These are phyloP conservation scores for Candida bentonensis DNA, from an alignment of 805 yeast species.

Conservation along the genomic window DNA sequence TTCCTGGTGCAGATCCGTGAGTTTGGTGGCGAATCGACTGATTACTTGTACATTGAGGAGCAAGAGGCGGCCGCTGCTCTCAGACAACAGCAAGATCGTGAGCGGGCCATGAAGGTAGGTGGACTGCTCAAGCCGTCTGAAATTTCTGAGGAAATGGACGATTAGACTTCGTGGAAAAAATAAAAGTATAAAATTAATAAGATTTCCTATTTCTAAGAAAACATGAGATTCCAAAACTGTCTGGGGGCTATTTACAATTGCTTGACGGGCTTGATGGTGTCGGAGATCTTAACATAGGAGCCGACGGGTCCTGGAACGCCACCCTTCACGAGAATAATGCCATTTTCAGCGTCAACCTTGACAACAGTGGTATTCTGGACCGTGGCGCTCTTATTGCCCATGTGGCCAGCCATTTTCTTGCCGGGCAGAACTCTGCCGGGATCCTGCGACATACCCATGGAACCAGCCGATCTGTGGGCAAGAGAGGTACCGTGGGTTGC, in stretches of 20 bases:
- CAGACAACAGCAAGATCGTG: conserved; percentile 54
- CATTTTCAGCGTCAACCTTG: conserved; percentile 67
- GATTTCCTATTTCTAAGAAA: too few species aligned
- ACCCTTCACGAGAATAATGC: conserved; percentile 75
- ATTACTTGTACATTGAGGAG: conserved; percentile 88
- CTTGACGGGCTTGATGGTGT: conserved; percentile 39
- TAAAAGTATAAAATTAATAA: neutral
- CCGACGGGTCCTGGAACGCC: conserved; percentile 84
- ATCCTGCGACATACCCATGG: conserved; percentile 87
- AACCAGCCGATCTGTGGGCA: conserved; percentile 93
- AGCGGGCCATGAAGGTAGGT: conserved; percentile 75
- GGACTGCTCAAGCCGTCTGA: conserved; percentile 92
- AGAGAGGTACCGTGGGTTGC: conserved; percentile 94
- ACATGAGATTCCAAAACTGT: too few species aligned
- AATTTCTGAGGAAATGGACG: conserved; percentile 53
- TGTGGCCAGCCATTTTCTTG: conserved; percentile 95
- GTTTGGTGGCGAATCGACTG: conserved; percentile 80
- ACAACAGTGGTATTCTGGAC: conserved; percentile 63
- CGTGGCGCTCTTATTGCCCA: conserved; percentile 72
- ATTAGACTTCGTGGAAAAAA: neutral
- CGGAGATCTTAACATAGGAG: conserved; percentile 57
- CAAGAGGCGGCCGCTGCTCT: conserved; percentile 64
- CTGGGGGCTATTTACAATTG: neutral
- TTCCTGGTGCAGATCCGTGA: conserved; percentile 93
- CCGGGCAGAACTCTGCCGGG: conserved; percentile 97